Evolutionary conservation across 2,329 filamentous ascomycete genomes (phyloP), one percentile per base, ranked within the genome.

Genomic region (Xylariomycetidae sp.): DNA sequence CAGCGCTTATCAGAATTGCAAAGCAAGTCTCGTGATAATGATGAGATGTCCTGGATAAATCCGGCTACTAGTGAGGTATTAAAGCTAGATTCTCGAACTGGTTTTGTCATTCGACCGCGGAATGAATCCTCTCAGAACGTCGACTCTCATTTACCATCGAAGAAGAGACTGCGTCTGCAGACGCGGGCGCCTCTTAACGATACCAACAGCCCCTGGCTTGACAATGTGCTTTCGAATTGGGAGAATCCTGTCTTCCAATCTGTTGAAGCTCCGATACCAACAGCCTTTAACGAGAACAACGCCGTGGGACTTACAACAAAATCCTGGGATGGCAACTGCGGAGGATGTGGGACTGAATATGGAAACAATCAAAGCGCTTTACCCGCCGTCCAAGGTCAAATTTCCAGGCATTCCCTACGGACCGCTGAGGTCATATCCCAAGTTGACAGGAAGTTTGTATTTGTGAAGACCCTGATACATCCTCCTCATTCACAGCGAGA

Each of bases 401-500:
- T 96, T 2, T 85, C 80, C 1, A 85, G 80, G 44, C 50, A 64
- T 4, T 71, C 70, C 1, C 63, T 96, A 7, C 54, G 58, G 2
- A 53, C 61, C 6, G 85, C 85, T 0, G 62, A 74, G 30, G 67
- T 95, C 1, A 72, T 98, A 26, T 72, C 80, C 0, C 92, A 98
- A 51, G 82, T 98, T 2, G 90, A 97, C 55, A 70, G 67, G 11
- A 98, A 98, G 56, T 98, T 94, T 53, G 83, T 98, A 12, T 62
- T 98, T 1, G 67, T 80, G 15, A 82, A 76, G 41, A 62, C 86
- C 31, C 54, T 59, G 0, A 32, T 51, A 4, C n/a, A n/a, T n/a
- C n/a, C n/a, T n/a, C n/a, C n/a, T n/a, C n/a, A n/a, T n/a, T n/a
- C n/a, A n/a, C n/a, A n/a, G n/a, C n/a, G n/a, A n/a, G n/a, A n/a